Base-by-base conservation (phyloP, 345 rosid species). In the Populus simonii region DNA sequence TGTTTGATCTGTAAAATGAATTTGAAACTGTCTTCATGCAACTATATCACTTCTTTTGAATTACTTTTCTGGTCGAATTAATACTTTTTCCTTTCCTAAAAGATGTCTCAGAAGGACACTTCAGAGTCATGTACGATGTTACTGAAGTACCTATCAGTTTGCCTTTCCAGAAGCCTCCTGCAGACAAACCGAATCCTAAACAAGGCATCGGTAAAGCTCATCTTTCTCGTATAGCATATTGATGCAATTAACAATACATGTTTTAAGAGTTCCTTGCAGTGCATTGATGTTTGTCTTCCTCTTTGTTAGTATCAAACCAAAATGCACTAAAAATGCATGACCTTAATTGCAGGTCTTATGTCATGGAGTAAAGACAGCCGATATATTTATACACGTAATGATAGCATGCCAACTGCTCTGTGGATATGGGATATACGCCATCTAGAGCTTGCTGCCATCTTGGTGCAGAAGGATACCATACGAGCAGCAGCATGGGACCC, bases 361-460 rank as follows among this genome's bases (percentile, higher is more conserved):
- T 92, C 98, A 15, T 96, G 99, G 99, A 96, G 98, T 91, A 89
- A 79, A 43, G 98, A 93, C 74, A 91, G 97, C 87, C 94, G 82
- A 65, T 96, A 88, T 78, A 86, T 92, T 45, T 93, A 91, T 78
- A 93, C 98, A 69, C 90, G 97, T 9, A 96, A 90, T 49, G 99
- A 95, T 73, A 90, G 92, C 82, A 90, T 95, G 99, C 98, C 95
- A 0, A 90, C 92, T 71, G 89, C 89, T 69, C 81, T 96, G 23
- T 96, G 98, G 99, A 90, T 96, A 76, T 96, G 99, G 99, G 95
- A 93, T 86, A 90, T 96, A 74, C 84, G 73, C 70, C 89, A 71
- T 78, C 91, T 90, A 8, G 99, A 96, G 84, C 90, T 91, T 61
- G 93, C 98, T 39, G 97, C 99, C 71, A 92, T 93, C 82, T 80